Evolutionary conservation across 495 filamentous ascomycete genomes (phyloP).

Genomic region (Penicillium odoratum): DNA sequence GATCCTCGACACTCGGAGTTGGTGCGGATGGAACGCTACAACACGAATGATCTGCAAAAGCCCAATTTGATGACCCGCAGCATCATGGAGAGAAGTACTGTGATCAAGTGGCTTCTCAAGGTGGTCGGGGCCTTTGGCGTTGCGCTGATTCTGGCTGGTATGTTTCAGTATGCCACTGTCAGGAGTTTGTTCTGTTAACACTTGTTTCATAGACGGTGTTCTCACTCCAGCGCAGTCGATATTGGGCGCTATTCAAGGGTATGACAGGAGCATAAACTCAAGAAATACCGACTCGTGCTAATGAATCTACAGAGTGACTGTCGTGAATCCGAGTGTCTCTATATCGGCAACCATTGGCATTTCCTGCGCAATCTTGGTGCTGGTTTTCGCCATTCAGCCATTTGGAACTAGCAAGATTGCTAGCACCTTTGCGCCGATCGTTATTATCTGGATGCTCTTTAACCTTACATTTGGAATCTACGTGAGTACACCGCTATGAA

Average conservation of each 20-base stretch:
- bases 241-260: slow-evolving; percentile 1
- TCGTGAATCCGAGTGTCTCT: slow-evolving; percentile 38
- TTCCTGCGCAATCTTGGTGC: slow-evolving; percentile 64
- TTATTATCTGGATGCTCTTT: slow-evolving; percentile 70
- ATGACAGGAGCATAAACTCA: neutral
- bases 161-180: slow-evolving; percentile 30
- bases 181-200: neutral
- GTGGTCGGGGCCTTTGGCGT: slow-evolving; percentile 67
- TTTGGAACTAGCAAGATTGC: slow-evolving; percentile 65
- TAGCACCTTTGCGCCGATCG: slow-evolving; percentile 64
- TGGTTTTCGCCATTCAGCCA: slow-evolving; percentile 68
- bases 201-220: neutral
- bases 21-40: slow-evolving; percentile 58
- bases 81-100: slow-evolving; percentile 55
- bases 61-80: slow-evolving; percentile 53
- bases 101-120: slow-evolving; percentile 56
- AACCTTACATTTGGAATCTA: slow-evolving; percentile 69
- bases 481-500: slow-evolving; percentile 19
- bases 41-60: slow-evolving; percentile 50
- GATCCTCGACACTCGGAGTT: slow-evolving; percentile 18
- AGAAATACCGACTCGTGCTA: neutral
- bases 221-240: neutral
- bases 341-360: slow-evolving; percentile 58
- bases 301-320: slow-evolving; percentile 34
- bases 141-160: slow-evolving; percentile 66